phyloP scores from a whole-genome alignment of 2,329 filamentous ascomycete species.

The Fusarium scirpi region DNA sequence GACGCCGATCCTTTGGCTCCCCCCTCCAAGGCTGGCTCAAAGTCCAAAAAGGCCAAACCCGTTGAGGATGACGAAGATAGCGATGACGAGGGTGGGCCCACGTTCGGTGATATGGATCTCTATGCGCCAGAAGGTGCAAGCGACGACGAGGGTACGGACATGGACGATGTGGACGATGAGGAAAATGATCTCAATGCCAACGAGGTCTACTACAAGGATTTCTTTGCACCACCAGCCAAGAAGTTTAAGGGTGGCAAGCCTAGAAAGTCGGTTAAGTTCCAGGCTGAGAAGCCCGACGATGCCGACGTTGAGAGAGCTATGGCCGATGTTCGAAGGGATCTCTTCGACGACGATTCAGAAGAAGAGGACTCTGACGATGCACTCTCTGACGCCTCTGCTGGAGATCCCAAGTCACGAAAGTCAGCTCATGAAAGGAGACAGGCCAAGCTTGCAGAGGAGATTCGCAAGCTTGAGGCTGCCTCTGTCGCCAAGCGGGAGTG shows the following conservation, averaged over 20 bases:
- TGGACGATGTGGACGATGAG: conserved; percentile 66
- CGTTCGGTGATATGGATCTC: conserved; percentile 83
- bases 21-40: conserved; percentile 48
- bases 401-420: conserved; percentile 77
- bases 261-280: conserved; percentile 56
- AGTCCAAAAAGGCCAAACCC: conserved; percentile 47
- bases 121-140: conserved; percentile 77
- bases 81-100: conserved; percentile 82
- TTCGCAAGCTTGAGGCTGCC: conserved; percentile 88
- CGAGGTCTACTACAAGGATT: conserved; percentile 90
- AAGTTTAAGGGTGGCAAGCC: conserved; percentile 69
- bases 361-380: conserved; percentile 73
- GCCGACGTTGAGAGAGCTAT: conserved; percentile 85
- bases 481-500: conserved; percentile 92
- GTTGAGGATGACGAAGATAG: conserved; percentile 57
- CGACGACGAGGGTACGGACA: conserved; percentile 70
- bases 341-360: conserved; percentile 85
- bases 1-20: conserved; percentile 76
- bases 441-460: conserved; percentile 88
- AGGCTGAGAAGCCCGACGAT: conserved; percentile 63
- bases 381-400: conserved; percentile 74
- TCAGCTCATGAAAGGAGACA: conserved; percentile 90
- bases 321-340: conserved; percentile 85
- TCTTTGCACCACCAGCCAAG: conserved; percentile 87
- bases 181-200: conserved; percentile 80